Percentiles rank a stretch among this genome's conserved stretches.
phyloP scores from a whole-genome alignment of 2,329 filamentous ascomycete species.

The Alternaria ventricosa region DNA sequence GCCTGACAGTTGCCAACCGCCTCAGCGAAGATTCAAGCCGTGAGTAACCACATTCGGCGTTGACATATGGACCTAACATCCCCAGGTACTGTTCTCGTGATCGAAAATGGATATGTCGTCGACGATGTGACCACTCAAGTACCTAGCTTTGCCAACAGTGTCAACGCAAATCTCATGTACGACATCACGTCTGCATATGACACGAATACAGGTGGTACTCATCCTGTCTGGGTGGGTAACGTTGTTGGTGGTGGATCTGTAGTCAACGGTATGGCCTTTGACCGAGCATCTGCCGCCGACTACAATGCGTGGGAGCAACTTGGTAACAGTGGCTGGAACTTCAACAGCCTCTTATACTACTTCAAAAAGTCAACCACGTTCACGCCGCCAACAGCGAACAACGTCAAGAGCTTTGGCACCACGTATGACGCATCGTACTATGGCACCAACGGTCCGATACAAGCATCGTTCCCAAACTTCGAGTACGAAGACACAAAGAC shows the following conservation, averaged over 20 bases:
- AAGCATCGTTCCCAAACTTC: slow-evolving; percentile 34
- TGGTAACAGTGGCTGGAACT: slow-evolving; percentile 59
- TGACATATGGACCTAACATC: neutral
- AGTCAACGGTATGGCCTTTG: slow-evolving; percentile 50
- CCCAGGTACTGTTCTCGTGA: slow-evolving; percentile 34
- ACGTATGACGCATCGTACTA: slow-evolving; percentile 36
- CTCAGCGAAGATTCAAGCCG: slow-evolving; percentile 35
- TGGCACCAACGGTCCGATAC: slow-evolving; percentile 30
- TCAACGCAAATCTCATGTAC: slow-evolving; percentile 33
- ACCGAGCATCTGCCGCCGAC: slow-evolving; percentile 44
- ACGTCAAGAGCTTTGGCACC: slow-evolving; percentile 26
- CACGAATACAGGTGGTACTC: slow-evolving; percentile 18
- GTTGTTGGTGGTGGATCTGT: slow-evolving; percentile 48
- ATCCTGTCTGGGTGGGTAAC: slow-evolving; percentile 27
- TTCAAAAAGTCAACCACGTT: slow-evolving; percentile 42
- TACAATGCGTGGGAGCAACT: slow-evolving; percentile 64
- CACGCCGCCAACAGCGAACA: slow-evolving; percentile 19
- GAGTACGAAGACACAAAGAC: slow-evolving; percentile 30
- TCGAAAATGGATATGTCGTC: slow-evolving; percentile 34
- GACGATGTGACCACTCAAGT: slow-evolving; percentile 33
- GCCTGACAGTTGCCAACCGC: slow-evolving; percentile 39
- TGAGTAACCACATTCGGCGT: slow-evolving; percentile 5
- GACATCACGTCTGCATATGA: slow-evolving; percentile 32
- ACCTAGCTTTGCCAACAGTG: slow-evolving; percentile 27
- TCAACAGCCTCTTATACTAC: slow-evolving; percentile 36